Evolutionary conservation across 1,139 yeast genomes (phyloP), one percentile per base, ranked within the genome.

Genomic region (Scheffersomyces illinoinensis): DNA sequence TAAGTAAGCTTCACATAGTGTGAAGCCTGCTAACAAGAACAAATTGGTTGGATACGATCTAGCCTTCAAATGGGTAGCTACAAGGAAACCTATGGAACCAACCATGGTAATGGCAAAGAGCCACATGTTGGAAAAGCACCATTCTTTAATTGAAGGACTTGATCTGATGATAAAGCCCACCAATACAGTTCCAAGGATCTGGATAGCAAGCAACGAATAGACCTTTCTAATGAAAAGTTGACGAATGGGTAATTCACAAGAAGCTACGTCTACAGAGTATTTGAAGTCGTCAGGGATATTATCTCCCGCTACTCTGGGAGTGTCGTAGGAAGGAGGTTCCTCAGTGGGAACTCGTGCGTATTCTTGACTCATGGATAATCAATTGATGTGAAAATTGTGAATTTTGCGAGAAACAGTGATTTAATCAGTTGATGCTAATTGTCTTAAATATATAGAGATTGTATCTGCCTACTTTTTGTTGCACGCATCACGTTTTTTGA

Each of bases 211-310:
- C 58, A 92, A 81, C 3, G 93, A 79, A 72, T 92, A 92, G 12
- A 92, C 97, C 69, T 90, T 90, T 62, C 93, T 83, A 63, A 91
- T 77, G 68, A 92, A 92, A 70, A 88, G 82, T 66, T 89, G 91
- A 64, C 97, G 85, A 50, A 92, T 80, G 10, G 90, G 85, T 56
- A 91, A 77, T 61, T 89, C 91, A 75, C 97, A 91, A 43, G 90
- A 87, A 6, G 93, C 86, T 33, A 92, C 96, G 59, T 85, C 83
- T 10, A 90, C 90, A 47, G 91, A 86, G 73, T 89, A 91, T 71
- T 92, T 92, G 84, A 91, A 92, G 74, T 91, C 97, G 68, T 91
- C 96, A 3, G 90, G 90, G 54, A 85, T 68, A 64, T 78, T 73
- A 66, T 81, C 85, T 18, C 80, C 81, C 18, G 68, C 75, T 14